A percentile compares a stretch with the other conserved stretches of the same genome.
These are phyloP conservation scores for Candida labiduridarum DNA, from an alignment of 1,139 yeast species.

Conservation along the genomic window DNA sequence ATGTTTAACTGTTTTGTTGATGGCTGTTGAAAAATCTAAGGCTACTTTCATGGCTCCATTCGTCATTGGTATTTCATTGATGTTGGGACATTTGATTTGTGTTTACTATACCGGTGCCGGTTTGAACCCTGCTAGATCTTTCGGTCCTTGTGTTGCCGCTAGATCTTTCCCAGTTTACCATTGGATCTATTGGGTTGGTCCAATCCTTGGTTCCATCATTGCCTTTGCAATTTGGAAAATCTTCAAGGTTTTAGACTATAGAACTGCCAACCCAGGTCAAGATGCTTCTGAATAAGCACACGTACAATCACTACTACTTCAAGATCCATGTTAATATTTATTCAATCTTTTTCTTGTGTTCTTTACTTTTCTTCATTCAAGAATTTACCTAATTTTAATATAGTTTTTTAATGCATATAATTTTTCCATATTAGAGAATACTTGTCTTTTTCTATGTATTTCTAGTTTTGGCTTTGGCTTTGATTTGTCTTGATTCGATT, in stretches of 20 bases:
- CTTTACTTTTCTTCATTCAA: not conserved
- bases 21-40: conserved; percentile 82
- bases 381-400: not conserved
- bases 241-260: conserved; percentile 67
- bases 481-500: too few species aligned
- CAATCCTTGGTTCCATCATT: conserved; percentile 66
- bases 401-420: too few species aligned
- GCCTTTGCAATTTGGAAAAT: conserved; percentile 71
- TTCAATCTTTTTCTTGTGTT: not conserved
- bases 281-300: conserved; percentile 38
- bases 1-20: conserved; percentile 75
- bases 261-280: conserved; percentile 74
- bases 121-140: conserved; percentile 85
- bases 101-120: conserved; percentile 92
- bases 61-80: conserved; percentile 79
- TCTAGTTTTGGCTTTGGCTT: too few species aligned
- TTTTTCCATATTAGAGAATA: too few species aligned
- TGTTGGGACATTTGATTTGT: conserved; percentile 80
- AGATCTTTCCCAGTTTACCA: conserved; percentile 75
- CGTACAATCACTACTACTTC: not conserved
- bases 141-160: conserved; percentile 82
- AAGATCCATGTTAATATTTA: not conserved
- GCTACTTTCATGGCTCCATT: conserved; percentile 83
- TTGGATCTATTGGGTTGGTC: conserved; percentile 95
- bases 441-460: too few species aligned